Percentiles rank a stretch among this genome's conserved stretches.
Evolutionary conservation across 1,284 basidiomycete genomes (phyloP).

Genomic region (Phlebopus sp.): DNA sequence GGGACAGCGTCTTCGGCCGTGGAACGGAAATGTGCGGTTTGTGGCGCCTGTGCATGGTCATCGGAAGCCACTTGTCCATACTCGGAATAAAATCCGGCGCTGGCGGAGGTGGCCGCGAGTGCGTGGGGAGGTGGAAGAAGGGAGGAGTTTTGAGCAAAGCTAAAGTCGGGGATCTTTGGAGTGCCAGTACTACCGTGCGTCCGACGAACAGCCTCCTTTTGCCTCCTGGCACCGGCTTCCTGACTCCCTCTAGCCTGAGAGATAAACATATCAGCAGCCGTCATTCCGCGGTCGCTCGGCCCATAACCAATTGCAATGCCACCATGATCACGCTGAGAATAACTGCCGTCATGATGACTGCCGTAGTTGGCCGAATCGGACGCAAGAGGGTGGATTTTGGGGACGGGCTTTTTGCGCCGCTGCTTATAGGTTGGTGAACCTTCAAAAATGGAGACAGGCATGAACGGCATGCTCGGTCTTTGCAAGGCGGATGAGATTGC

Average conservation of each 20-base stretch:
- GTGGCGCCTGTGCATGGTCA: constrained; percentile 18
- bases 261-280: constrained; percentile 62
- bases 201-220: constrained; percentile 6
- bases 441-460: constrained; percentile 74
- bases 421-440: constrained; percentile 85
- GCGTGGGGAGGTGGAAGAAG: constrained; percentile 17
- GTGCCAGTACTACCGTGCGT: constrained; percentile 1
- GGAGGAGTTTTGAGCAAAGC: constrained; percentile 18
- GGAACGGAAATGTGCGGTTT: constrained; percentile 16
- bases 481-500: constrained; percentile 26
- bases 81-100: constrained; percentile 17
- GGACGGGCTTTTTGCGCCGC: constrained; percentile 70
- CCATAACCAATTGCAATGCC: constrained; percentile 36
- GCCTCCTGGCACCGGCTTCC: constrained; percentile 22
- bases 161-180: constrained; percentile 18
- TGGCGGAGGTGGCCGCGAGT: constrained; percentile 18
- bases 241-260: constrained; percentile 59
- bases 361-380: constrained; percentile 24
- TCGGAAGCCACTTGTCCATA: constrained; percentile 22
- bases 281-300: constrained; percentile 33
- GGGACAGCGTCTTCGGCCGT: constrained; percentile 18
- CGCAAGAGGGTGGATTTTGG: constrained; percentile 28
- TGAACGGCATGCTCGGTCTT: constrained; percentile 48
- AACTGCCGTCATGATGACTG: constrained; percentile 21
- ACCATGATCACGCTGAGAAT: constrained; percentile 17